Evolutionary conservation across 164 flowering plant species (phyloP).

Genomic region (Brasenia schreberi): DNA sequence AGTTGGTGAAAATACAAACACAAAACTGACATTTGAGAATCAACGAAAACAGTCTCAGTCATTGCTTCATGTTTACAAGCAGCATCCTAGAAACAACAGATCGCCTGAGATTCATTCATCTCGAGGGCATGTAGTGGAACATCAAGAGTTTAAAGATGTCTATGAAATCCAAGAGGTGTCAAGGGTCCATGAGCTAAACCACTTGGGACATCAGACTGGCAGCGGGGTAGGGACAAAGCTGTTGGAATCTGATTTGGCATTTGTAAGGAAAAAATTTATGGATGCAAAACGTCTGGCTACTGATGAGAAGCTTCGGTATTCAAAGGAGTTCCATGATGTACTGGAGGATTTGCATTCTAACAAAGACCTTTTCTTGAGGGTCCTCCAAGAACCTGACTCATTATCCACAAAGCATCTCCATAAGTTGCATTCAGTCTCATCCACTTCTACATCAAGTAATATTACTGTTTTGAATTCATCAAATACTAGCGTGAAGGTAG

Average conservation of each 20-base stretch:
- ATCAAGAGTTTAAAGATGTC: constrained; percentile 74
- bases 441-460: constrained; percentile 19
- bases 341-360: constrained; percentile 52
- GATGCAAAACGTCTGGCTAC: constrained; percentile 52
- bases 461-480: constrained; percentile 19
- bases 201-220: constrained; percentile 2
- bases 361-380: constrained; percentile 49
- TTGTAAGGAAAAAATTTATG: constrained; percentile 43
- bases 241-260: constrained; percentile 33
- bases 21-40: constrained; percentile 14
- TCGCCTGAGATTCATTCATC: constrained; percentile 20
- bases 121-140: constrained; percentile 32
- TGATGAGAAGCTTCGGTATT: constrained; percentile 40
- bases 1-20: constrained; percentile 14
- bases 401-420: constrained; percentile 54
- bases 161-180: constrained; percentile 55
- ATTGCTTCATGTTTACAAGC: not conserved
- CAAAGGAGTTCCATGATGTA: constrained; percentile 58
- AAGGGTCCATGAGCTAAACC: constrained; percentile 10
- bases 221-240: constrained; percentile 6
- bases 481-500: constrained; percentile 5
- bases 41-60: constrained; percentile 7
- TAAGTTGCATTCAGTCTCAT: constrained; percentile 27
- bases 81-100: not conserved
- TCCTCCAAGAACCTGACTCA: constrained; percentile 68